Base-by-base conservation (phyloP, 164 flowering plant genomes). In the Vitis rotundifolia region DNA sequence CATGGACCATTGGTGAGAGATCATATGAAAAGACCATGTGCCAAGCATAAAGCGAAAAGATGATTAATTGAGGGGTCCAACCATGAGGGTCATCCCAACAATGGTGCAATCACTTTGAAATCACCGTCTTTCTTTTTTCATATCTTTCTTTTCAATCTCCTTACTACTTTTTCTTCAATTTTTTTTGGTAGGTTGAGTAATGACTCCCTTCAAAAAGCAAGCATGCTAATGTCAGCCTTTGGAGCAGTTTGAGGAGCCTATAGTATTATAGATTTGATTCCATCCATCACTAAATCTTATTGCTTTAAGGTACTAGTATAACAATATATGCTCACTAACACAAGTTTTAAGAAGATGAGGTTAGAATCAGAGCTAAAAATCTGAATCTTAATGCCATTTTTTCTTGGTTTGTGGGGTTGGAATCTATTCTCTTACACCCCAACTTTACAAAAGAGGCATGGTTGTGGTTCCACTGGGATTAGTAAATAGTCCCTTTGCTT, bases 351-450 rank as follows among this genome's bases (percentile, higher is more conserved):
- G 69, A 69, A 58, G 63, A 51, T 68, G 61, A 5, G 48, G 16
- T 49, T 9, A 67, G 26, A 8, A 13, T 16, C 22, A 3, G 9
- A 48, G 19, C 47, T 16, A 68, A 67, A 47, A 18, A 2, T 68
- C 59, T 37, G 49, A 68, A 68, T 68, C 31, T 18, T 14, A 68
- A 37, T 14, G 29, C 18, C 55, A 5, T 48, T 19, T 14, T 68
- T 65, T 72, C 64, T 69, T 1, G 69, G 64, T 52, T 59, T 71
- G 70, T 66, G 81, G 78, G 59, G 74, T 11, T 50, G 80, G 77
- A 74, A 74, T 78, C 73, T 67, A 56, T 74, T 71, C 78, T 70
- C 59, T 66, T 50, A 44, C 51, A 56, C 73, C 44, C 44, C 68
- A 64, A 65, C 72, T 71, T 71, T 68, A 59, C 63, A 70, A 64